Evolutionary conservation across 2,329 filamentous ascomycete genomes (phyloP).

Genomic region (Dothistroma septosporum): DNA sequence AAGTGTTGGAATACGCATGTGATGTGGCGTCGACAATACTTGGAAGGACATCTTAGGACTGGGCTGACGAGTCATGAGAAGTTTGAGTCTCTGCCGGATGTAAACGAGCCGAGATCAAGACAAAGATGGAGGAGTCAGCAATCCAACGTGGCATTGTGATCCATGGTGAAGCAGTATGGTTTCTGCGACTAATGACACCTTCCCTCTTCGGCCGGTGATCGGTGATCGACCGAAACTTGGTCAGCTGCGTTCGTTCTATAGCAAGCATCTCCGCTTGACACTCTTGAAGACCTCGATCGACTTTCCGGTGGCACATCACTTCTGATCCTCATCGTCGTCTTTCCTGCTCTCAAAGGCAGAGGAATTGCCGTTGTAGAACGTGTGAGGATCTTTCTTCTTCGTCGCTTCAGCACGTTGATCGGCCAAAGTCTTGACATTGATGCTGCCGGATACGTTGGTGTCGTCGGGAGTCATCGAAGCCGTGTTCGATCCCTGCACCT

Average conservation of each 20-base stretch:
- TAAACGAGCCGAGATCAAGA: neutral
- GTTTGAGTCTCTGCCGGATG: too few species aligned
- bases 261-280: neutral
- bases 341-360: slow-evolving; percentile 54
- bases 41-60: too few species aligned
- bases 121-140: neutral
- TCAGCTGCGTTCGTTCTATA: slow-evolving; percentile 41
- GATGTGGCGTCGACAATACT: too few species aligned
- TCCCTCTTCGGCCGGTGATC: neutral
- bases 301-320: too few species aligned
- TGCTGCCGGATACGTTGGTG: slow-evolving; percentile 21
- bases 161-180: neutral
- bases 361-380: slow-evolving; percentile 86
- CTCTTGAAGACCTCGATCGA: too few species aligned
- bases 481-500: neutral
- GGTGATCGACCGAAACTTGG: neutral
- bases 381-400: slow-evolving; percentile 45
- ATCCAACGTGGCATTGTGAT: neutral
- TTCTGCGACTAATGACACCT: neutral
- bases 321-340: slow-evolving; percentile 50
- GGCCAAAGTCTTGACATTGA: slow-evolving; percentile 45
- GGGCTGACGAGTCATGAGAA: too few species aligned
- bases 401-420: slow-evolving; percentile 40
- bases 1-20: too few species aligned
- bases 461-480: neutral